phyloP scores from a whole-genome alignment of 257 asterid genomes.

The Catharanthus roseus region DNA sequence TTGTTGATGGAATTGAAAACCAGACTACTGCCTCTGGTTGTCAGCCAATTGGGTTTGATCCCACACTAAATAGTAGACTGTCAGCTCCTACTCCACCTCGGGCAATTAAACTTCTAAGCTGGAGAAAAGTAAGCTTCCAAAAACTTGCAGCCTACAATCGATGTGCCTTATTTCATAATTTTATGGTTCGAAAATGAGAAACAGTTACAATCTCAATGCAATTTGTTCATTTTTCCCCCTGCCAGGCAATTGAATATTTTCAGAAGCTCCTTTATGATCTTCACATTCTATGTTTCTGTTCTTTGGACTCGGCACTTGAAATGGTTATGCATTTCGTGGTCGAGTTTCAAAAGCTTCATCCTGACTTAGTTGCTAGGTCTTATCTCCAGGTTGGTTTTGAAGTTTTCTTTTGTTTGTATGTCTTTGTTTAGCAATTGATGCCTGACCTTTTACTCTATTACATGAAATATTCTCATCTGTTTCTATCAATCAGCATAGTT shows the following conservation, averaged over 20 bases:
- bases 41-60: slow-evolving; percentile 87
- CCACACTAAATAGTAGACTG: slow-evolving; percentile 87
- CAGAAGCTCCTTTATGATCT: slow-evolving; percentile 96
- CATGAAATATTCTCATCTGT: not conserved
- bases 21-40: slow-evolving; percentile 91
- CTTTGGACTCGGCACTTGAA: slow-evolving; percentile 72
- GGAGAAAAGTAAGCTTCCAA: slow-evolving; percentile 63
- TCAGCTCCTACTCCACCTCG: slow-evolving; percentile 99
- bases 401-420: not conserved
- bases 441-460: not conserved
- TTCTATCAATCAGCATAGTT: not conserved
- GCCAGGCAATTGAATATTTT: slow-evolving; percentile 84
- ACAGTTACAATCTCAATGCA: not conserved
- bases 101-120: slow-evolving; percentile 69
- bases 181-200: not conserved
- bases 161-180: not conserved
- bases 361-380: slow-evolving; percentile 91
- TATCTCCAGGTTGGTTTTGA: slow-evolving; percentile 63
- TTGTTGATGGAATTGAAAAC: slow-evolving; percentile 36
- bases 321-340: slow-evolving; percentile 66
- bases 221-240: slow-evolving; percentile 18
- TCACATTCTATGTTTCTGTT: slow-evolving; percentile 62
- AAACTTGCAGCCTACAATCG: slow-evolving; percentile 5
- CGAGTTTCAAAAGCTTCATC: slow-evolving; percentile 71
- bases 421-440: not conserved